Percentiles rank a stretch among this genome's conserved stretches.
These are phyloP conservation scores for Phaeosphaeriaceae sp. DNA, from an alignment of 2,329 filamentous ascomycete species.

Conservation along the genomic window DNA sequence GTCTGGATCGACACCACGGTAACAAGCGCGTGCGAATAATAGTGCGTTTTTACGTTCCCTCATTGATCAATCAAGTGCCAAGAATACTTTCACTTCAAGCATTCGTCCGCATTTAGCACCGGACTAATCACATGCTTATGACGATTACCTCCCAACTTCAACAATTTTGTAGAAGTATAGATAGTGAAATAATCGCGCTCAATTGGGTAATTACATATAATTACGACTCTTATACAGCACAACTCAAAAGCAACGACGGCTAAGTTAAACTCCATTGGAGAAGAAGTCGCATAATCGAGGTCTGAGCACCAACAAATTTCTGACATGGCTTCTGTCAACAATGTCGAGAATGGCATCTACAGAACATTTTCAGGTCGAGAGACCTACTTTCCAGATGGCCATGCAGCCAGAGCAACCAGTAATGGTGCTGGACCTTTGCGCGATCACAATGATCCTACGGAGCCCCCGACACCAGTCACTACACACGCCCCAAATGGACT, in stretches of 20 bases:
- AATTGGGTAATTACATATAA: not conserved
- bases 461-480: not conserved
- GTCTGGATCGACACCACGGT: not conserved
- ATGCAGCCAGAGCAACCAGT: constrained; percentile 1
- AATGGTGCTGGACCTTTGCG: constrained; percentile 8
- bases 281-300: constrained; percentile 8
- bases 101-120: constrained; percentile 20
- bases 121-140: constrained; percentile 10
- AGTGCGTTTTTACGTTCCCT: not conserved
- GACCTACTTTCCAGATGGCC: constrained; percentile 38
- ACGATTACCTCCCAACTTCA: constrained; percentile 5
- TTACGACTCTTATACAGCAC: not conserved
- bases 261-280: constrained; percentile 14
- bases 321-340: not conserved
- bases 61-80: constrained; percentile 11
- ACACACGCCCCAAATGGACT: not conserved
- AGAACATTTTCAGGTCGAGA: constrained; percentile 37
- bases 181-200: not conserved
- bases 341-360: constrained; percentile 19
- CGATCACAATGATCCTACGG: constrained; percentile 3
- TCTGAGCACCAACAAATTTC: constrained; percentile 4
- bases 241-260: constrained; percentile 19
- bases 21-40: not conserved
- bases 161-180: not conserved
- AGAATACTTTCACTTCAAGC: constrained; percentile 1